Evolutionary conservation across 2,329 filamentous ascomycete genomes (phyloP).

Genomic region (Trichoderma citrinoviride): DNA sequence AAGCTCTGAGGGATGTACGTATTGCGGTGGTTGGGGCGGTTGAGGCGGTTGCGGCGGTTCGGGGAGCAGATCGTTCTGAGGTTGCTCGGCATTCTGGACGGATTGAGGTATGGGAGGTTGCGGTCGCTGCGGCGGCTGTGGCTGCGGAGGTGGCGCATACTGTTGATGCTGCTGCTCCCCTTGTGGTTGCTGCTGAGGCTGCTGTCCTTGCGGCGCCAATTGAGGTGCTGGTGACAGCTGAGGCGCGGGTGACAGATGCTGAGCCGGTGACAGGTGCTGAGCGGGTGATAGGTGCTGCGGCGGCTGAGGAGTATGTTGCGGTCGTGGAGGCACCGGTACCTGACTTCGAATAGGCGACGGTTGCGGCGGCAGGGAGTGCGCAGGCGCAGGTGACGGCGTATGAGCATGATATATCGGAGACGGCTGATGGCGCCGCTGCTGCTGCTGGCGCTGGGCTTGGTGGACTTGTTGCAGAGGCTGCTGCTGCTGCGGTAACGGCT

Average conservation of each 20-base stretch:
- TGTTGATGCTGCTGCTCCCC: constrained; percentile 12
- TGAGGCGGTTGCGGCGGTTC: constrained; percentile 25
- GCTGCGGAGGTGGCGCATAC: constrained; percentile 23
- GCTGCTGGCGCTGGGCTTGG: constrained; percentile 31
- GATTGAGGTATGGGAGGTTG: constrained; percentile 6
- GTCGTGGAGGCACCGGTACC: constrained; percentile 20
- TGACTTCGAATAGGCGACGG: constrained; percentile 24
- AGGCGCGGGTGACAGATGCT: constrained; percentile 5
- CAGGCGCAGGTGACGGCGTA: constrained; percentile 27
- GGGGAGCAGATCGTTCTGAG: constrained; percentile 10
- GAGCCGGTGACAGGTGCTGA: constrained; percentile 14
- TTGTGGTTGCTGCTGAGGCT: constrained; percentile 12
- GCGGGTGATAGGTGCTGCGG: constrained; percentile 2
- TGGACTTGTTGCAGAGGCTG: constrained; percentile 29
- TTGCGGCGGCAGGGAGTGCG: constrained; percentile 15
- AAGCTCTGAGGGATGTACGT: constrained; percentile 25
- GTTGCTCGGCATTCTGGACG: neutral
- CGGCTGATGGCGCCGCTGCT: constrained; percentile 31
- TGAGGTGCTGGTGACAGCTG: constrained; percentile 9
- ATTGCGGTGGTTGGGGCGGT: constrained; percentile 16
- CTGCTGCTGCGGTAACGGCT: constrained; percentile 36
- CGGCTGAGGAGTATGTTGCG: constrained; percentile 22
- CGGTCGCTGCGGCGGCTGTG: constrained; percentile 21
- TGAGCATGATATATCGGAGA: constrained; percentile 29
- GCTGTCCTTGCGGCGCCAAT: constrained; percentile 11